Percentiles rank a stretch among this genome's conserved stretches.
These are phyloP conservation scores for Chlorella vulgaris DNA, from an alignment of 139 green algal species.

Conservation along the genomic window DNA sequence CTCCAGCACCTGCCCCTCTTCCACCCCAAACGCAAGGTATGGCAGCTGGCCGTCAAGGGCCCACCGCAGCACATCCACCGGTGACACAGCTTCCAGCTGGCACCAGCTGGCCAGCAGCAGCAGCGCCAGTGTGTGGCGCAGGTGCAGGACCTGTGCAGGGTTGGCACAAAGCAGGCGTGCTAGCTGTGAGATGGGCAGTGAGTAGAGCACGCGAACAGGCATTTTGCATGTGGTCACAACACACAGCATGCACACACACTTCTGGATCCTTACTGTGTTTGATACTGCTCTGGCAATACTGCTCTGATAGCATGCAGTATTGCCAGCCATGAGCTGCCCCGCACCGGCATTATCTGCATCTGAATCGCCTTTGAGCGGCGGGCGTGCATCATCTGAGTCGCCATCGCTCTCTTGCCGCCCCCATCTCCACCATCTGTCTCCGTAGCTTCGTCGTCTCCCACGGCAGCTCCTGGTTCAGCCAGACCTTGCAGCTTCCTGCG, in stretches of 20 bases:
- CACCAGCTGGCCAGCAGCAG: slow-evolving; percentile 41
- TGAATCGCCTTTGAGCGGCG: no score
- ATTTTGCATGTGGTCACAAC: neutral
- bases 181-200: neutral
- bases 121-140: slow-evolving; percentile 29
- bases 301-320: no score
- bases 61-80: neutral
- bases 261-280: neutral
- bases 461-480: neutral
- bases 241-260: neutral
- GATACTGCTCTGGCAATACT: neutral
- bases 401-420: neutral
- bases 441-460: neutral
- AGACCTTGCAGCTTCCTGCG: slow-evolving; percentile 13
- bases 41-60: neutral
- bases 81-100: slow-evolving; percentile 9
- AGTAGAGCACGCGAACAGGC: neutral
- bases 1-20: neutral
- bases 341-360: no score
- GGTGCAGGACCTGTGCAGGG: slow-evolving; percentile 19
- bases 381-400: neutral
- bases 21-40: neutral
- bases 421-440: neutral
- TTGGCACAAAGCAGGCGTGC: neutral
- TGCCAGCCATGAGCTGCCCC: no score